A percentile compares a stretch with the other conserved stretches of the same genome.
Conservation (phyloP, 306 rosid genomes). For the Corylus americana region DNA sequence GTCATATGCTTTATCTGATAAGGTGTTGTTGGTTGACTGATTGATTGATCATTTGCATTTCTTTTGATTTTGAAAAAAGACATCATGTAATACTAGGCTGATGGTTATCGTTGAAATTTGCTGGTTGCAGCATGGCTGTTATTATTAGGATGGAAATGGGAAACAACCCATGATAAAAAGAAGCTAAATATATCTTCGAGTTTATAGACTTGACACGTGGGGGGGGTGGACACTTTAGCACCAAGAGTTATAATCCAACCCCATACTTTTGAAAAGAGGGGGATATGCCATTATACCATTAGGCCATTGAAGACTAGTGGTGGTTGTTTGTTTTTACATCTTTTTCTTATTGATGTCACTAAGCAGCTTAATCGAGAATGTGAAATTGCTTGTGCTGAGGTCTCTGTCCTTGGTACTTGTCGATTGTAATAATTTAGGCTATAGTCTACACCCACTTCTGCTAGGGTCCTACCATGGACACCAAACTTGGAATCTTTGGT, state of each 20-base stretch:
- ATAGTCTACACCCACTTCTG: constrained; percentile 32
- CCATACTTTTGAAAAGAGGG: neutral
- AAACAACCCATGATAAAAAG: constrained; percentile 30
- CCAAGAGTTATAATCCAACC: constrained; percentile 4
- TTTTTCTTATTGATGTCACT: constrained; percentile 27
- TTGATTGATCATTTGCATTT: constrained; percentile 37
- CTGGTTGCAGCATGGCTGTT: constrained; percentile 44
- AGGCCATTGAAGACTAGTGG: neutral
- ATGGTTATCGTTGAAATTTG: constrained; percentile 41
- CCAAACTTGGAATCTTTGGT: constrained; percentile 20
- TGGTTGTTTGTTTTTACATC: constrained; percentile 9
- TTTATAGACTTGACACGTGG: constrained; percentile 49
- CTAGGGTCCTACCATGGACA: constrained; percentile 43
- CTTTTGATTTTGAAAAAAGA: constrained; percentile 36
- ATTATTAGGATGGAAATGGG: constrained; percentile 36
- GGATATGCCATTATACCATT: neutral
- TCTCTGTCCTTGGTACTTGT: constrained; percentile 12
- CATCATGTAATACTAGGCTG: constrained; percentile 39
- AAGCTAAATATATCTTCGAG: constrained; percentile 22
- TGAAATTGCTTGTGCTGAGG: constrained; percentile 19
- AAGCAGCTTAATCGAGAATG: constrained; percentile 6
- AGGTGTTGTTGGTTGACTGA: constrained; percentile 34
- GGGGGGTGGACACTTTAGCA: constrained; percentile 39
- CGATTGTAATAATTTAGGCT: constrained; percentile 22
- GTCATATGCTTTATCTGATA: constrained; percentile 34